A percentile compares a stretch with the other conserved stretches of the same genome.
These are phyloP conservation scores for Geranomyces variabilis DNA, from an alignment of 192 early-diverging fungal species.

Conservation along the genomic window DNA sequence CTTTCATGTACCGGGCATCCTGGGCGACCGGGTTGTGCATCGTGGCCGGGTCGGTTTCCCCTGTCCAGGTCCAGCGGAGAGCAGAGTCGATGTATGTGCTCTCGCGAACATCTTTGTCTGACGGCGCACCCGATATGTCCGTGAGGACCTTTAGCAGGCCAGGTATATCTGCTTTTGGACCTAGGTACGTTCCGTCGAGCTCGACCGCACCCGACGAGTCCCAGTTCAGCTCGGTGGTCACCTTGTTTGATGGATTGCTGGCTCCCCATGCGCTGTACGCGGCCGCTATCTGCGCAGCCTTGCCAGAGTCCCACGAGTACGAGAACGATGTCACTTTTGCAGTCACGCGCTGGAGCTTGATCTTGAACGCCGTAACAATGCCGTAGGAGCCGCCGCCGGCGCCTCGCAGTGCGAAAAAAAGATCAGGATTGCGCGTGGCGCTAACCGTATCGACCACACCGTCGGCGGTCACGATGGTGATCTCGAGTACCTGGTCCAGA, in stretches of 20 bases:
- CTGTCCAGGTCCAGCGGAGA: constrained; percentile 4
- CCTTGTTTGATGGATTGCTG: neutral
- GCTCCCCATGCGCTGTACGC: constrained; percentile 9
- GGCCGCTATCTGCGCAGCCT: neutral
- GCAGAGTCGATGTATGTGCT: neutral
- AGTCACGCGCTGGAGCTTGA: neutral
- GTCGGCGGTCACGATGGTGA: constrained; percentile 24
- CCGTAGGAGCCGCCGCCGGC: constrained; percentile 20
- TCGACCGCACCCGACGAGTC: constrained; percentile 5
- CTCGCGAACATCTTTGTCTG: neutral
- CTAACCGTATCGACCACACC: constrained; percentile 3
- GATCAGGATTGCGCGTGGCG: constrained; percentile 3
- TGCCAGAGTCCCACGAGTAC: neutral
- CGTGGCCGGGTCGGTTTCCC: neutral
- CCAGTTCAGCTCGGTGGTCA: constrained; percentile 8
- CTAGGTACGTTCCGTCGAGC: constrained; percentile 3
- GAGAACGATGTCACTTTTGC: constrained; percentile 9
- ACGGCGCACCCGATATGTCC: neutral
- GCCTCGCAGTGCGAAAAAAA: constrained; percentile 21
- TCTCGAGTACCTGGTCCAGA: constrained; percentile 14
- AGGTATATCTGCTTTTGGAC: neutral
- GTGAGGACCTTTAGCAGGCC: neutral
- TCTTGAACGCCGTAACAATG: neutral
- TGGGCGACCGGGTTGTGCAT: neutral
- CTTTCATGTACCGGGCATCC: neutral